Base-by-base conservation (phyloP, 1,139 yeast species). In the Zygosaccharomyces sapae region DNA sequence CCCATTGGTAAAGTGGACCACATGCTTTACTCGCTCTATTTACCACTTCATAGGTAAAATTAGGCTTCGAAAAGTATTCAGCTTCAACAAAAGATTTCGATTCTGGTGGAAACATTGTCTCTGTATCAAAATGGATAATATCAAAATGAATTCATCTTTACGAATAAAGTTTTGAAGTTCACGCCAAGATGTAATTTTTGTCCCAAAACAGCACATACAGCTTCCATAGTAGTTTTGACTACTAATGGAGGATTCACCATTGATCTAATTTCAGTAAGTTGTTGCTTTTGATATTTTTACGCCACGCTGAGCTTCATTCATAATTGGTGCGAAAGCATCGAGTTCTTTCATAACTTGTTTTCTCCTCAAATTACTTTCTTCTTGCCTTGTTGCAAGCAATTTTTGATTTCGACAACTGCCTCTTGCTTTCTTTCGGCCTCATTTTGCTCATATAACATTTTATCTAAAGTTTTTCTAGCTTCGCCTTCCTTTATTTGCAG, bases 201-300 rank as follows among this genome's bases (percentile, higher is more conserved):
- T 0, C 97, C 97, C 19, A 92, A 66, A 31, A 92, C 66, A 2
- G 79, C 74, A 67, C 97, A 89, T 0, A 92, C 96, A 1, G 96
- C 84, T 57, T 92, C 97, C 72, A 92, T 70, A 0, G 96, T 83
- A 63, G 86, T 67, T 58, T 87, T 88, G 3, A 92, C 94, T 0
- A 94, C 84, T 8, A 81, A 83, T 0, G 98, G 98, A 0, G 98
- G 98, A 53, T 88, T 87, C 3, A 79, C 68, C 95, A 92, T 86
- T 33, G 96, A 84, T 59, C 96, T 72, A 34, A 92, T 71, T 65
- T 92, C 98, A 0, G 95, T 86, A 39, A 92, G 72, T 59, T 92
- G 97, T 54, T 87, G 95, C 63, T 90, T 92, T 89, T 89, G 55
- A 92, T 92, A 59, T 87, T 86, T 86, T 86, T 12, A 92, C 97